These are phyloP conservation scores for Populus pruinosa DNA, from an alignment of 345 rosid species.

Conservation along the genomic window DNA sequence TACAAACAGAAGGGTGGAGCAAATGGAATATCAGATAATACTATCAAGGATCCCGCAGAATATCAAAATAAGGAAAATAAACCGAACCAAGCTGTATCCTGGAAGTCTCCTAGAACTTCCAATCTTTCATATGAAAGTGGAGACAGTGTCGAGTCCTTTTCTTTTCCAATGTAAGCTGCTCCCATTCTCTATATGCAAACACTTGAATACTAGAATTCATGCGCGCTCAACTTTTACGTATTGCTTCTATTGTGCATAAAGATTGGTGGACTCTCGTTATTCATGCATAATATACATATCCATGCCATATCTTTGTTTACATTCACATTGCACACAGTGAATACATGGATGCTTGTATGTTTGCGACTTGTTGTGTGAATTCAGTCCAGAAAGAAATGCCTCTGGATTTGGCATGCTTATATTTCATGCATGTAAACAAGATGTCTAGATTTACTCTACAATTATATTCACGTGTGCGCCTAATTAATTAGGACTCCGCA, in stretches of 20 bases:
- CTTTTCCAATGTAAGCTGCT: constrained; percentile 57
- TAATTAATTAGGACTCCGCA: constrained; percentile 11
- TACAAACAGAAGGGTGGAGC: constrained; percentile 15
- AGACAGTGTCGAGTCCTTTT: constrained; percentile 40
- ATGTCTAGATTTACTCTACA: background rate
- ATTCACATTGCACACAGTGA: background rate
- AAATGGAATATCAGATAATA: constrained; percentile 8
- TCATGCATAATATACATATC: background rate
- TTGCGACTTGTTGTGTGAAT: background rate
- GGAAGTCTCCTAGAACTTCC: constrained; percentile 31
- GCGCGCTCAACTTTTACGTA: background rate
- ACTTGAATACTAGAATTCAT: background rate
- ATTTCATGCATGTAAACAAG: background rate
- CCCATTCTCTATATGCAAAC: background rate
- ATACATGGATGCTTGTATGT: background rate
- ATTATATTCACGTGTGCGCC: background rate
- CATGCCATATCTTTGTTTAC: background rate
- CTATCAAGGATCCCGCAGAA: constrained; percentile 1
- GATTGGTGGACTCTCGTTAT: background rate
- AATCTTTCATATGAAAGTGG: constrained; percentile 43
- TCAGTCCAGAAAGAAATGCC: background rate
- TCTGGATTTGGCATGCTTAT: background rate
- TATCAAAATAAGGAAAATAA: constrained; percentile 16
- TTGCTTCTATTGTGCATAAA: background rate
- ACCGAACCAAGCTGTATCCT: constrained; percentile 21